phyloP scores from a whole-genome alignment of 1,139 yeast genomes.

The Kurtzmaniella quercitrusa region DNA sequence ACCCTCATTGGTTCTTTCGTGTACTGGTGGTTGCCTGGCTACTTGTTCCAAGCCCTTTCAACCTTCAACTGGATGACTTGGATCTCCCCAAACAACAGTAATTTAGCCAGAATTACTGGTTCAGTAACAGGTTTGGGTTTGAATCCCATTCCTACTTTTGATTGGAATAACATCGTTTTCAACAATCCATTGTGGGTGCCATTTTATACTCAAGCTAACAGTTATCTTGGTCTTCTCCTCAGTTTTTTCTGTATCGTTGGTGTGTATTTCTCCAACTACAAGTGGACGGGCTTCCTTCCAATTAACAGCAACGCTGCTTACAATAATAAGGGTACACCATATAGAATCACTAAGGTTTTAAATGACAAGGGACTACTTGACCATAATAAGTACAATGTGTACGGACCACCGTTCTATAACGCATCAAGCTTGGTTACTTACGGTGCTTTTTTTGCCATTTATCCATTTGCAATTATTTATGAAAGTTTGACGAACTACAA shows the following conservation, averaged over 20 bases:
- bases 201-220: conserved; percentile 41
- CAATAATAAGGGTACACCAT: conserved; percentile 44
- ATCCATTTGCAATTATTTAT: conserved; percentile 53
- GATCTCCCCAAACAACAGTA: conserved; percentile 27
- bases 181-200: conserved; percentile 34
- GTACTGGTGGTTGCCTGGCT: conserved; percentile 34
- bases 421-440: conserved; percentile 43
- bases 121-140: conserved; percentile 48
- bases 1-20: conserved; percentile 20
- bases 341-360: conserved; percentile 38
- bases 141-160: conserved; percentile 55
- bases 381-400: conserved; percentile 32
- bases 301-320: conserved; percentile 44
- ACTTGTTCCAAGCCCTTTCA: conserved; percentile 28
- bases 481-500: conserved; percentile 27
- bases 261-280: conserved; percentile 47
- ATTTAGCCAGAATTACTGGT: conserved; percentile 56
- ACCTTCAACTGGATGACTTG: conserved; percentile 37
- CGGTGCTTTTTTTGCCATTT: conserved; percentile 55
- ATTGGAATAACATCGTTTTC: conserved; percentile 36
- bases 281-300: conserved; percentile 52
- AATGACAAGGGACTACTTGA: conserved; percentile 35
- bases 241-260: conserved; percentile 40
- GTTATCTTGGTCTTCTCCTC: conserved; percentile 37
- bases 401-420: conserved; percentile 45